Evolutionary conservation across 768 basidiomycete genomes (phyloP).

Genomic region (Sporobolomyces phaffii): DNA sequence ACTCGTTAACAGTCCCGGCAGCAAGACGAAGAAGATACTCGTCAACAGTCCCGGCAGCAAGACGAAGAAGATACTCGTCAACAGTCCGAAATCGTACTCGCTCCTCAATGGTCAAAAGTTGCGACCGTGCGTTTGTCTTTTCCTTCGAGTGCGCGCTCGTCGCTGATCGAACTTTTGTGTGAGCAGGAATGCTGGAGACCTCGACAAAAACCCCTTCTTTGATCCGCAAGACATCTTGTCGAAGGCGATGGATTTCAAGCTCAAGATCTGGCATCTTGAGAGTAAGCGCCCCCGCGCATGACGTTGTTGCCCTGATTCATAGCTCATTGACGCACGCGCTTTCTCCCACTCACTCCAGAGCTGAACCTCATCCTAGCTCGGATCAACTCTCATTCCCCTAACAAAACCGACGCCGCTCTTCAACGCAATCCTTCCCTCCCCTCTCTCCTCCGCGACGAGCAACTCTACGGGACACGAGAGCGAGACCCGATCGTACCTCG

Average conservation of each 20-base stretch:
- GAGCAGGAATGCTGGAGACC: slow-evolving; percentile 11
- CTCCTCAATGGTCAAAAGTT: slow-evolving; percentile 28
- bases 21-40: background rate
- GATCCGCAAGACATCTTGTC: slow-evolving; percentile 53
- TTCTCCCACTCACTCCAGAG: slow-evolving; percentile 42
- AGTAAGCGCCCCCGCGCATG: no score
- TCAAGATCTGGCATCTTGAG: slow-evolving; percentile 77
- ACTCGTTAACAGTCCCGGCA: slow-evolving; percentile 16
- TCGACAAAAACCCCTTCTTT: slow-evolving; percentile 42
- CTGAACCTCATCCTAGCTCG: slow-evolving; percentile 45
- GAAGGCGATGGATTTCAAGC: slow-evolving; percentile 63
- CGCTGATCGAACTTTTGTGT: background rate
- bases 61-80: background rate
- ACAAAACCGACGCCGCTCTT: slow-evolving; percentile 41
- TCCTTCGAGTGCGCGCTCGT: no score
- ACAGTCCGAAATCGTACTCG: slow-evolving; percentile 28
- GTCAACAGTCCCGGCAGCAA: slow-evolving; percentile 28
- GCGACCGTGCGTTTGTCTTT: slow-evolving; percentile 18
- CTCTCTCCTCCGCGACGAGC: slow-evolving; percentile 63
- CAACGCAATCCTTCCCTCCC: slow-evolving; percentile 46
- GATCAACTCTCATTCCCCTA: slow-evolving; percentile 43
- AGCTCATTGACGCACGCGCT: background rate
- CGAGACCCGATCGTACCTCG: slow-evolving; percentile 84
- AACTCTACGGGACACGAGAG: slow-evolving; percentile 77
- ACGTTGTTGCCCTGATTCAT: no score